phyloP scores from a whole-genome alignment of 805 yeast genomes.

The Starmerella sp. region DNA sequence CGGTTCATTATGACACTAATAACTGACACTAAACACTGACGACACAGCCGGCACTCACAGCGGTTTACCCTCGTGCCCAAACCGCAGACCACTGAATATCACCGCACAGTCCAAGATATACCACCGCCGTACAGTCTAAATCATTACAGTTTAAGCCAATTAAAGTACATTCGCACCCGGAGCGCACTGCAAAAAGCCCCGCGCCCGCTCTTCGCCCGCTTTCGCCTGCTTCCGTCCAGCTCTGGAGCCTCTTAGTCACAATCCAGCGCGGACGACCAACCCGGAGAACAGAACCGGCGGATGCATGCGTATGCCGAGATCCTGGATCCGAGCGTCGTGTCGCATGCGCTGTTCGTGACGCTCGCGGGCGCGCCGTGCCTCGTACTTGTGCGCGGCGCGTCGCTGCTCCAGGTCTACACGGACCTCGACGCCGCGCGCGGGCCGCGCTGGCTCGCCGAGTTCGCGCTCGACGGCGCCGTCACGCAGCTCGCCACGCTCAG shows the following conservation, averaged over 20 bases:
- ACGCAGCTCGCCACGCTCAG: conserved; percentile 42
- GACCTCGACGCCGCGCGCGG: conserved; percentile 18
- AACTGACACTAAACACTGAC: too few relatives aligned
- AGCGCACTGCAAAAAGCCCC: too few relatives aligned
- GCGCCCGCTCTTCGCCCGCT: too few relatives aligned
- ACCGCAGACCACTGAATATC: too few relatives aligned
- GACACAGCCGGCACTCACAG: too few relatives aligned
- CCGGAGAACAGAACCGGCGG: neutral
- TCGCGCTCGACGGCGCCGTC: conserved; percentile 58
- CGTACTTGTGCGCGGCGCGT: conserved; percentile 53
- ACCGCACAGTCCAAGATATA: too few relatives aligned
- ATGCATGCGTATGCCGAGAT: conserved; percentile 79
- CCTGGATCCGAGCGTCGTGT: conserved; percentile 61
- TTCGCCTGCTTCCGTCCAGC: too few relatives aligned
- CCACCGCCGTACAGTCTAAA: too few relatives aligned
- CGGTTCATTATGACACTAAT: too few relatives aligned
- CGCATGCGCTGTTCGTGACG: conserved; percentile 40
- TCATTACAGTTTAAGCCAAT: too few relatives aligned
- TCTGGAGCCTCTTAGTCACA: neutral
- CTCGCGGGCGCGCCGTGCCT: conserved; percentile 50
- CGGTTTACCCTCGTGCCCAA: too few relatives aligned
- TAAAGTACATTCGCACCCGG: too few relatives aligned
- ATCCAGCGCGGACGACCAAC: neutral
- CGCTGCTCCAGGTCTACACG: conserved; percentile 52
- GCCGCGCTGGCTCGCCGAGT: conserved; percentile 47